Evolutionary conservation across 1,139 yeast species (phyloP).

Genomic region (Sugiyamaella pinicola): DNA sequence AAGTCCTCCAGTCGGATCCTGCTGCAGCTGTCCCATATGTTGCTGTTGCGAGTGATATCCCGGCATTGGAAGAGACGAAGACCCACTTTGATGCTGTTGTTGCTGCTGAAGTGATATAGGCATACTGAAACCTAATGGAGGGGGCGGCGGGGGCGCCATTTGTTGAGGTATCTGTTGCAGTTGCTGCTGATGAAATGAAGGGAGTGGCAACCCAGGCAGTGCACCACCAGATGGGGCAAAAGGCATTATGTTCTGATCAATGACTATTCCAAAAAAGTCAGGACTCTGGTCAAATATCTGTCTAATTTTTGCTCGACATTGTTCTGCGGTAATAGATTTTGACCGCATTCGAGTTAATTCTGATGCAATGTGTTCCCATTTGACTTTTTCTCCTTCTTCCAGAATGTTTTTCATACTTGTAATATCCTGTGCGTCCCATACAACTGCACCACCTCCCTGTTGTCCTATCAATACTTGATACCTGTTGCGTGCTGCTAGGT

Average conservation of each 20-base stretch:
- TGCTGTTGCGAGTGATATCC: constrained; percentile 17
- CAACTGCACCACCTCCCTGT: constrained; percentile 73
- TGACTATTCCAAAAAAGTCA: constrained; percentile 54
- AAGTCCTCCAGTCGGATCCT: neutral
- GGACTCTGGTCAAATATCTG: constrained; percentile 61
- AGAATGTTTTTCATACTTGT: constrained; percentile 53
- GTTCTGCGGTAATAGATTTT: constrained; percentile 54
- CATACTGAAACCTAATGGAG: constrained; percentile 4
- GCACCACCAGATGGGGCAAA: constrained; percentile 10
- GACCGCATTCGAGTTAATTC: constrained; percentile 65
- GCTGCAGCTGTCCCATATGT: constrained; percentile 10
- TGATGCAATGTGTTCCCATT: constrained; percentile 64
- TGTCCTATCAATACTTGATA: constrained; percentile 83
- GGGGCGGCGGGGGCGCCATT: constrained; percentile 7
- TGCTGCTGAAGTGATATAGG: constrained; percentile 2
- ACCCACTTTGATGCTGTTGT: constrained; percentile 4
- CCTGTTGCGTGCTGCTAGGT: constrained; percentile 73
- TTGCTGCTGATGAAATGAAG: constrained; percentile 5
- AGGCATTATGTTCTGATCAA: constrained; percentile 22
- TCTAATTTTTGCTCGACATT: constrained; percentile 58
- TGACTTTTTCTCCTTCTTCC: constrained; percentile 72
- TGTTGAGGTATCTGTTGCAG: constrained; percentile 5
- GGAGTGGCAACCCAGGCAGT: constrained; percentile 14
- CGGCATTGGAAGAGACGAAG: neutral
- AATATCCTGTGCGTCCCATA: constrained; percentile 65